Base-by-base conservation (phyloP, 2,329 filamentous ascomycete species). In the Paradendryphiella salina region DNA sequence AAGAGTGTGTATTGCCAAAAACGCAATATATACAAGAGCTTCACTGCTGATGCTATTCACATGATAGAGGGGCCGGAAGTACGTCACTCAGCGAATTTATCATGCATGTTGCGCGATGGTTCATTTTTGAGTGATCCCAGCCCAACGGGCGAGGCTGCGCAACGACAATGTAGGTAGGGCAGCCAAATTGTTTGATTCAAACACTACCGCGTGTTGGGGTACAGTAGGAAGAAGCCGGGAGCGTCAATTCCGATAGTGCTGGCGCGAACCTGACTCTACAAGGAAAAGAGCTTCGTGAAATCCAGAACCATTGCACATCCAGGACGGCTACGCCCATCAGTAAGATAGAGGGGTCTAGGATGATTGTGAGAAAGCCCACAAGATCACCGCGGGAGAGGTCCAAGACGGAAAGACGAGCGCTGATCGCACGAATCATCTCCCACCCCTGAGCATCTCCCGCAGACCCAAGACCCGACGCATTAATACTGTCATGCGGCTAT, bases 381-480 rank as follows among this genome's bases (percentile, higher is more conserved):
- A 17, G 36, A 46, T 51, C 42, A 29, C 32, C 33, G 41, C 33
- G 31, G 26, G 23, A 31, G 10, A 11, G 26, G 11, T 14, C 43
- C 20, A 32, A 38, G 36, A 44, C 14, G 32, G 36, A 36, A 50
- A 20, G 21, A 14, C 40, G 20, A 45, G 28, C 17, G 47, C 37
- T 34, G 18, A 54, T 54, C 52, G 37, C 37, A 42, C 15, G 5
- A 2, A 26, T 41, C 49, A 33, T 42, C 32, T 9, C 14, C 15
- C 23, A 36, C 14, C 21, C 48, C 48, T 51, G 42, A 46, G 26
- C 28, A 46, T 46, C 40, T 23, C 31, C 34, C 21, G 33, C 15
- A 26, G 10, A 29, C 29, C 36, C 38, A 35, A 32, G 18, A 13
- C 23, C 46, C 45, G 36, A 36, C 13, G 41, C 33, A 38, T 28